Conservation (phyloP, 768 basidiomycete genomes). For the Rhodotorula taiwanensis region DNA sequence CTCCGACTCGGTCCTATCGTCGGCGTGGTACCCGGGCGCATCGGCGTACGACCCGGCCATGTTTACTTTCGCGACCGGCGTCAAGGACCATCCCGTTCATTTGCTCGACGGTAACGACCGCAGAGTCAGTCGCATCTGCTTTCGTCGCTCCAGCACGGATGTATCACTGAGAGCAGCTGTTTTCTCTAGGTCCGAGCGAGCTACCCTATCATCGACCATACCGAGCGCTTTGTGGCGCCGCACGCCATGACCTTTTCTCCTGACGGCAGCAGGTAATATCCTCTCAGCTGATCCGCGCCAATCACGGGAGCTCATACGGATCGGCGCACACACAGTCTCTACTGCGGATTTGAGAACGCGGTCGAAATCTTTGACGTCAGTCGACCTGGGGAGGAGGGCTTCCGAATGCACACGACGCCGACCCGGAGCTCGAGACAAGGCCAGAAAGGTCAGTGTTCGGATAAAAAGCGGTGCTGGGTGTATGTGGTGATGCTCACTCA, state of each 20-base stretch:
- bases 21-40: constrained; percentile 55
- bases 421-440: constrained; percentile 75
- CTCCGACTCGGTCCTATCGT: constrained; percentile 29
- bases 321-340: constrained; percentile 54
- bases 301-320: background rate
- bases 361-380: constrained; percentile 77
- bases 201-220: constrained; percentile 84
- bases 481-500: too few species aligned
- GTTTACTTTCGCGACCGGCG: constrained; percentile 76
- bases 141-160: too few species aligned
- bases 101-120: constrained; percentile 63
- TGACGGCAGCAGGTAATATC: constrained; percentile 57
- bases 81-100: constrained; percentile 77
- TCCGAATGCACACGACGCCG: constrained; percentile 61
- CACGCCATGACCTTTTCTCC: constrained; percentile 73
- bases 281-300: background rate
- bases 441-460: constrained; percentile 72
- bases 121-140: constrained; percentile 62
- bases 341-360: constrained; percentile 78
- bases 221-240: constrained; percentile 84
- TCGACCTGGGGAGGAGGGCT: constrained; percentile 61
- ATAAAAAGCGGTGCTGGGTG: too few species aligned
- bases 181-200: constrained; percentile 74
- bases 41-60: constrained; percentile 54
- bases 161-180: too few species aligned